Conservation (phyloP, 108 stramenopile species). For the Skeletonema tropicum region DNA sequence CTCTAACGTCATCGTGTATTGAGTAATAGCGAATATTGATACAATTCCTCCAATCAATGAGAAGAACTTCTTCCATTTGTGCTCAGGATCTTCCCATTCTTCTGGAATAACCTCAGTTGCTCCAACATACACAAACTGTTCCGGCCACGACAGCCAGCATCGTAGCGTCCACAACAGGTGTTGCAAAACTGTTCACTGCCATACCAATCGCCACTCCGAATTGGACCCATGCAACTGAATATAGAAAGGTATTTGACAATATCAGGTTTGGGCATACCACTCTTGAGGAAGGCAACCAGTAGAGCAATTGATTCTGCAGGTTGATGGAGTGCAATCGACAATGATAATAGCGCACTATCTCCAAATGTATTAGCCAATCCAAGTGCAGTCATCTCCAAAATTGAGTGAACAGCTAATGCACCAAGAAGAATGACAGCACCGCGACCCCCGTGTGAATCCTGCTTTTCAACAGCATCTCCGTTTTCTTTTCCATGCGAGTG, state of each 20-base stretch:
- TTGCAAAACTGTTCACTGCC: slow-evolving; percentile 88
- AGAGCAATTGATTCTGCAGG: slow-evolving; percentile 97
- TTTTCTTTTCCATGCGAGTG: slow-evolving; percentile 34
- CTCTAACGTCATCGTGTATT: slow-evolving; percentile 82
- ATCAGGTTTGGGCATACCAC: slow-evolving; percentile 87
- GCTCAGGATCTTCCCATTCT: slow-evolving; percentile 91
- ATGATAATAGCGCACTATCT: slow-evolving; percentile 86
- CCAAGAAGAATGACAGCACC: slow-evolving; percentile 93
- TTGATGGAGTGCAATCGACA: slow-evolving; percentile 94
- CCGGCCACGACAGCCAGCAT: slow-evolving; percentile 97
- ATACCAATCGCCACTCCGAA: slow-evolving; percentile 88
- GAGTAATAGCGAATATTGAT: slow-evolving; percentile 83
- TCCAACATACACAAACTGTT: slow-evolving; percentile 99
- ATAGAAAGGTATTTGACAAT: slow-evolving; percentile 81
- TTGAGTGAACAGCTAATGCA: slow-evolving; percentile 93
- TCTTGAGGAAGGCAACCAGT: slow-evolving; percentile 95
- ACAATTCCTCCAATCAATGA: slow-evolving; percentile 82
- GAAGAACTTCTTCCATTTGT: slow-evolving; percentile 95
- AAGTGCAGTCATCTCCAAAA: slow-evolving; percentile 95
- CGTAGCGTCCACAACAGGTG: slow-evolving; percentile 90
- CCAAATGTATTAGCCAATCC: slow-evolving; percentile 86
- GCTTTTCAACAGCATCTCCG: slow-evolving; percentile 15
- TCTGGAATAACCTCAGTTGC: slow-evolving; percentile 97
- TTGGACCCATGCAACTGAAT: slow-evolving; percentile 90
- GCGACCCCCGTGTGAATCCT: slow-evolving; percentile 53